phyloP scores from a whole-genome alignment of 768 basidiomycete genomes.

The Macrolepiota albuminosa region DNA sequence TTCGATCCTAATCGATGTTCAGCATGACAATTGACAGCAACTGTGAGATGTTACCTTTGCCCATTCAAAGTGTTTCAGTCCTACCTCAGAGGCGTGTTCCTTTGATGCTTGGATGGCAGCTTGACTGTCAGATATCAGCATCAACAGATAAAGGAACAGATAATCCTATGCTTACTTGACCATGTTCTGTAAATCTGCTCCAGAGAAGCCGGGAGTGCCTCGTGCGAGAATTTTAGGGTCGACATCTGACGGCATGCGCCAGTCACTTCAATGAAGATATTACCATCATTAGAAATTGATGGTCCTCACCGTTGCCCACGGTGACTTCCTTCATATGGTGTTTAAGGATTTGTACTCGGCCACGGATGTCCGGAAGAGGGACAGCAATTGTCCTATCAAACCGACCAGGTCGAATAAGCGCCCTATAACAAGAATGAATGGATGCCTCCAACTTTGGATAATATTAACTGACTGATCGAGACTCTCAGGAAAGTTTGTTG shows the following conservation, averaged over 20 bases:
- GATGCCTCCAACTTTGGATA: conserved; percentile 1
- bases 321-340: conserved; percentile 87
- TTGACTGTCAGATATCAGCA: conserved; percentile 39
- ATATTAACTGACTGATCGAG: conserved; percentile 70
- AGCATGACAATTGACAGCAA: background rate
- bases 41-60: conserved; percentile 59
- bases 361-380: conserved; percentile 91
- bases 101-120: conserved; percentile 95
- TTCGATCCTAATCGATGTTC: conserved; percentile 60
- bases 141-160: background rate
- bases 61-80: conserved; percentile 91
- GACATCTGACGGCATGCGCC: conserved; percentile 45
- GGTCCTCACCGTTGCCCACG: conserved; percentile 45
- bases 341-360: conserved; percentile 85
- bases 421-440: conserved; percentile 40
- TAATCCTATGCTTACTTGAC: conserved; percentile 66
- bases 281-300: conserved; percentile 2
- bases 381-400: conserved; percentile 94
- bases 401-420: conserved; percentile 91
- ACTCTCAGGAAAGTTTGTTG: conserved; percentile 96
- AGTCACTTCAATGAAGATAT: background rate
- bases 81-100: conserved; percentile 70
- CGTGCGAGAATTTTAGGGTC: conserved; percentile 88
- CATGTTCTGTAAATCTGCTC: conserved; percentile 95
- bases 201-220: conserved; percentile 94